Conservation (phyloP, 495 filamentous ascomycete species). For the Daldinia grandis region DNA sequence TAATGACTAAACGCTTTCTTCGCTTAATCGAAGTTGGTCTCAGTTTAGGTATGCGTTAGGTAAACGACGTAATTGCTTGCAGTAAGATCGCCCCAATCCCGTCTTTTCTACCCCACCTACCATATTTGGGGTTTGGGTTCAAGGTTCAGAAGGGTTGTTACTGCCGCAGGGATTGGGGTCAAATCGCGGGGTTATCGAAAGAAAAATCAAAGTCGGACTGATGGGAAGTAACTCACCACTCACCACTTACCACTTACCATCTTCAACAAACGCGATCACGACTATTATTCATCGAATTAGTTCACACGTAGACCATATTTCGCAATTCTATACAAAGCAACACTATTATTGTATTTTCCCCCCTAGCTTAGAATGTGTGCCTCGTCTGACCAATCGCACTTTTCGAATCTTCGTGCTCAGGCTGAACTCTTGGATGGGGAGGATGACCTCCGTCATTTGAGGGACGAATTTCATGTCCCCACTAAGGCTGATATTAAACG, state of each 20-base stretch:
- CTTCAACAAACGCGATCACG: slow-evolving; percentile 11
- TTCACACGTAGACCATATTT: neutral
- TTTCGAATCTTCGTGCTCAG: slow-evolving; percentile 62
- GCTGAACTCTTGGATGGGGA: slow-evolving; percentile 65
- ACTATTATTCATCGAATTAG: slow-evolving; percentile 9
- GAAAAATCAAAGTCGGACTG: slow-evolving; percentile 11
- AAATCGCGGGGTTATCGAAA: slow-evolving; percentile 25
- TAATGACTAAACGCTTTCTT: slow-evolving; percentile 26
- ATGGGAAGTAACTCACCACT: slow-evolving; percentile 31
- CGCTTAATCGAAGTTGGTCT: neutral
- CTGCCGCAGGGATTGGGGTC: neutral
- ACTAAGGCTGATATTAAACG: slow-evolving; percentile 79
- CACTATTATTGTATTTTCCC: neutral
- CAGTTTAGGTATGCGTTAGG: neutral
- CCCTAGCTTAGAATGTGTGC: slow-evolving; percentile 39
- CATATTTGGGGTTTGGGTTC: neutral
- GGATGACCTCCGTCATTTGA: slow-evolving; percentile 73
- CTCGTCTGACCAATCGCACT: slow-evolving; percentile 37
- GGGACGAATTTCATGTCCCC: slow-evolving; percentile 85
- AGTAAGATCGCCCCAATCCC: slow-evolving; percentile 2
- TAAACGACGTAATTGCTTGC: slow-evolving; percentile 9
- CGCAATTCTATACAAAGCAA: neutral
- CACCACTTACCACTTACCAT: slow-evolving; percentile 6
- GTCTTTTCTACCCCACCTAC: slow-evolving; percentile 7
- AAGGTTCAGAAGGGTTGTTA: neutral